These are phyloP conservation scores for Agastache rugosa DNA, from an alignment of 257 asterid genomes.

Conservation along the genomic window DNA sequence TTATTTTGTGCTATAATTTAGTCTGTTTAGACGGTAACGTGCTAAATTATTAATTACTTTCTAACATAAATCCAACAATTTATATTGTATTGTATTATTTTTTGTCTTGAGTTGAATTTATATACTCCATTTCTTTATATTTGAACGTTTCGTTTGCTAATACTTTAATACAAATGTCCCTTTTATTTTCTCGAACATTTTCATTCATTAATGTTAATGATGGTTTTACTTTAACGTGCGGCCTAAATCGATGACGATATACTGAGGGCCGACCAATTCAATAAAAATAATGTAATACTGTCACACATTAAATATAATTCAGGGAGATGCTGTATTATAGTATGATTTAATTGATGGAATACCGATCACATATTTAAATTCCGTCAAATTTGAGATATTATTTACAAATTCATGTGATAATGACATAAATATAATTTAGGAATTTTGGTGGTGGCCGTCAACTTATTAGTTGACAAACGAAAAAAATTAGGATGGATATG, in stretches of 20 bases:
- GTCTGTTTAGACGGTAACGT: not conserved
- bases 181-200: not conserved
- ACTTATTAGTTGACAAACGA: constrained; percentile 12
- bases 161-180: not conserved
- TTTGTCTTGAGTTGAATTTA: too few species aligned
- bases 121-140: not conserved
- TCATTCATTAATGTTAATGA: not conserved
- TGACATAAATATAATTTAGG: not conserved
- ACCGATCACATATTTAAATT: not conserved
- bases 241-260: not conserved
- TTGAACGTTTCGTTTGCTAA: not conserved
- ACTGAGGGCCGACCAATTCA: constrained; percentile 20
- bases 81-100: too few species aligned
- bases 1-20: not conserved
- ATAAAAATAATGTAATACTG: not conserved
- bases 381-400: not conserved
- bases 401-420: not conserved
- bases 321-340: not conserved
- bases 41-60: not conserved
- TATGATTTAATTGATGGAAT: not conserved
- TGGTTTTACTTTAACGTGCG: not conserved
- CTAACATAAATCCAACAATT: not conserved
- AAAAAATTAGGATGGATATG: constrained; percentile 1
- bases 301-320: not conserved
- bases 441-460: constrained; percentile 30